phyloP scores from a whole-genome alignment of 805 yeast genomes.

The Wickerhamiella spandovensis region DNA sequence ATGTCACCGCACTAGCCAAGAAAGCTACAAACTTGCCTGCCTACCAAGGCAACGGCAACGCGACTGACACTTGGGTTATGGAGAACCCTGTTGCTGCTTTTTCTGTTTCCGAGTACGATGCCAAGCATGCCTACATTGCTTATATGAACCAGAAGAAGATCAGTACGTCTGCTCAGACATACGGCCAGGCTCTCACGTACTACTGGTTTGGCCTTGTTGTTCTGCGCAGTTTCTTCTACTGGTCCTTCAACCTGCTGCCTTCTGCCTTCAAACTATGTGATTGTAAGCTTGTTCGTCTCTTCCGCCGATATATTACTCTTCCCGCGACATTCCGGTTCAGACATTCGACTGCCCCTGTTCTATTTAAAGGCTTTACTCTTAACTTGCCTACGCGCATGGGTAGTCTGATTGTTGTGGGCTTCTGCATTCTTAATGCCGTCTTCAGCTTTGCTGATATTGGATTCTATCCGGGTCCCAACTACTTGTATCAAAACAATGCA shows the following conservation, averaged over 20 bases:
- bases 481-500: background rate
- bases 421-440: constrained; percentile 22
- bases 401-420: constrained; percentile 25
- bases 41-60: background rate
- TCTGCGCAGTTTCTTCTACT: background rate
- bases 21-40: background rate
- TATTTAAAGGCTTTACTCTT: constrained; percentile 6
- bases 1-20: background rate
- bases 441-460: constrained; percentile 15
- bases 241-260: background rate
- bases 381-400: constrained; percentile 30
- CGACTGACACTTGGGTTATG: background rate
- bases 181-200: background rate
- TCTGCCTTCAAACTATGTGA: background rate
- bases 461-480: background rate
- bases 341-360: background rate
- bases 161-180: background rate
- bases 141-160: background rate
- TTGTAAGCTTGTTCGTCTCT: background rate
- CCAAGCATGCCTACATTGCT: background rate
- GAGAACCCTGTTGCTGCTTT: background rate
- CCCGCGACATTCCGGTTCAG: constrained; percentile 11
- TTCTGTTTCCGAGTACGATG: background rate
- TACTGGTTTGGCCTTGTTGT: background rate
- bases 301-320: constrained; percentile 11